Evolutionary conservation across 1,284 basidiomycete genomes (phyloP).

Genomic region (Cutaneotrichosporon cutaneum): DNA sequence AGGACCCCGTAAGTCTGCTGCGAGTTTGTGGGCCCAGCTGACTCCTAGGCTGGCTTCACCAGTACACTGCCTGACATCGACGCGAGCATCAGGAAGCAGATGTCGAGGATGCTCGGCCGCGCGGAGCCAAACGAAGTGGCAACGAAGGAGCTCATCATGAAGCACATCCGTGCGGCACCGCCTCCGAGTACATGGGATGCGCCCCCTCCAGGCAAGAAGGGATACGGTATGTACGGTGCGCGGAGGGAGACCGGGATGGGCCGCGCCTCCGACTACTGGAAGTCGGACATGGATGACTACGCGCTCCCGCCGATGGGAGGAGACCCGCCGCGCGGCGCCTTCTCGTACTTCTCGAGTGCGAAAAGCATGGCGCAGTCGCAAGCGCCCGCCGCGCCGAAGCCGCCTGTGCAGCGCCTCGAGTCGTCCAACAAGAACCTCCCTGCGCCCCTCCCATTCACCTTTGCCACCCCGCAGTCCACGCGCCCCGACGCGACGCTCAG

Average conservation of each 20-base stretch:
- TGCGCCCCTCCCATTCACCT: conserved; percentile 43
- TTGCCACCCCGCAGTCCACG: conserved; percentile 23
- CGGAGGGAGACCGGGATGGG: conserved; percentile 30
- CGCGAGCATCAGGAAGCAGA: conserved; percentile 30
- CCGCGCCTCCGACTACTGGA: conserved; percentile 50
- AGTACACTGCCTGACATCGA: conserved; percentile 37
- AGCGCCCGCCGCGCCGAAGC: conserved; percentile 22
- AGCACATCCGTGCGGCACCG: conserved; percentile 45
- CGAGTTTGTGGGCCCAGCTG: not conserved
- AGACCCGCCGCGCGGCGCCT: conserved; percentile 15
- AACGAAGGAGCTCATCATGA: conserved; percentile 43
- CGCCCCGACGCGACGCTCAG: conserved; percentile 29
- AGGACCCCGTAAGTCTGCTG: conserved; percentile 27
- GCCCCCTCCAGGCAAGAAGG: conserved; percentile 31
- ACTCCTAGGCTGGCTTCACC: conserved; percentile 32
- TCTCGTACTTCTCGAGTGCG: conserved; percentile 18
- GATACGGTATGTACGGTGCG: not conserved
- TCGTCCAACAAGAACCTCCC: conserved; percentile 40
- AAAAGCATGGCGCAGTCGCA: conserved; percentile 17
- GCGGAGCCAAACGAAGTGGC: conserved; percentile 33
- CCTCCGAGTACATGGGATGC: conserved; percentile 47
- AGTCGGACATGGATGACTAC: conserved; percentile 48
- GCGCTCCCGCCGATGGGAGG: conserved; percentile 32
- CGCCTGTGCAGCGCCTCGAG: conserved; percentile 34
- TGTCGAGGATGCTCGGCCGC: conserved; percentile 38